These are phyloP conservation scores for Mycena haematopus DNA, from an alignment of 768 basidiomycete genomes.

Conservation along the genomic window DNA sequence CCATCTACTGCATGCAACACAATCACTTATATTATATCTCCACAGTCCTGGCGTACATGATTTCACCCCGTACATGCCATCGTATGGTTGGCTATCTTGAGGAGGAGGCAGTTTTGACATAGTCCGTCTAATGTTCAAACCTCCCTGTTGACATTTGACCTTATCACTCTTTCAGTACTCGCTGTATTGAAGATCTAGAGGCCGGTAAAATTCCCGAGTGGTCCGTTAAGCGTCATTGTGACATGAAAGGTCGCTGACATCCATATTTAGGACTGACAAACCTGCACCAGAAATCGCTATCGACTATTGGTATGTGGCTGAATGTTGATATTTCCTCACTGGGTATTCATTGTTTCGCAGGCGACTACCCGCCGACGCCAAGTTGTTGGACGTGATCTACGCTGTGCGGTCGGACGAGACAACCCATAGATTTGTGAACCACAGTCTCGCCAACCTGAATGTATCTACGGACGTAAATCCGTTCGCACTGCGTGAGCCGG, in stretches of 20 bases:
- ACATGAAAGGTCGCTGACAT: constrained; percentile 4
- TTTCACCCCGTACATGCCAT: constrained; percentile 80
- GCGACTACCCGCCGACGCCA: constrained; percentile 76
- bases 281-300: constrained; percentile 90
- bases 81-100: constrained; percentile 93
- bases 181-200: constrained; percentile 84
- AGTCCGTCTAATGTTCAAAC: constrained; percentile 54
- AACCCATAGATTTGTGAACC: constrained; percentile 95
- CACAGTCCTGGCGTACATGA: constrained; percentile 76
- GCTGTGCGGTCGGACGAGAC: constrained; percentile 94
- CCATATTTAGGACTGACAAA: constrained; percentile 56
- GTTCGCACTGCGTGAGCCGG: constrained; percentile 87
- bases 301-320: constrained; percentile 73
- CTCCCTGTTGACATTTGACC: neutral
- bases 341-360: neutral
- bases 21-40: neutral
- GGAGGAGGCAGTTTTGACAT: constrained; percentile 94
- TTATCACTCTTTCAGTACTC: constrained; percentile 56
- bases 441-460: constrained; percentile 89
- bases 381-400: constrained; percentile 86
- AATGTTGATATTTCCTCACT: neutral
- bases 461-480: constrained; percentile 83
- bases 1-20: constrained; percentile 7
- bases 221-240: constrained; percentile 41
- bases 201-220: constrained; percentile 83